Conservation (phyloP, 768 basidiomycete species). For the Collybia sp. region DNA sequence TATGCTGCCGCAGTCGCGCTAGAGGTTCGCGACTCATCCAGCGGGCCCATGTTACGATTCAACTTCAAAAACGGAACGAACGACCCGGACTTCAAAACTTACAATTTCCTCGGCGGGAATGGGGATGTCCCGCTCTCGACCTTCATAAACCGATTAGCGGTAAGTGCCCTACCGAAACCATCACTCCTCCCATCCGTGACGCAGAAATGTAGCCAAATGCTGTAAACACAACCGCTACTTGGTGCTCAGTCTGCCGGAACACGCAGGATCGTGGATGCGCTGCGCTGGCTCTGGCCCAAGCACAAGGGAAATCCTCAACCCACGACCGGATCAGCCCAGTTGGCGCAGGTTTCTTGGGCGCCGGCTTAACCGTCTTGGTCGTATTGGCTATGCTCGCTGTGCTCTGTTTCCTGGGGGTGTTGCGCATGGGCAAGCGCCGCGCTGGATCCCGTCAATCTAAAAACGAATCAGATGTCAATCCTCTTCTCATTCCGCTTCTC, state of each 20-base stretch:
- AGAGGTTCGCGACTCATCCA: slow-evolving; percentile 49
- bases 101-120: slow-evolving; percentile 38
- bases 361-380: slow-evolving; percentile 46
- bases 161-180: slow-evolving; percentile 8
- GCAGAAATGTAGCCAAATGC: no score
- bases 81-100: slow-evolving; percentile 39
- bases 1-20: slow-evolving; percentile 55
- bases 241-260: slow-evolving; percentile 60
- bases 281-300: slow-evolving; percentile 33
- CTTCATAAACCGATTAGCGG: slow-evolving; percentile 38
- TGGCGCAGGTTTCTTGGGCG: slow-evolving; percentile 68
- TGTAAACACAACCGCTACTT: slow-evolving; percentile 22
- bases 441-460: no score
- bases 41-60: slow-evolving; percentile 51
- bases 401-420: slow-evolving; percentile 36
- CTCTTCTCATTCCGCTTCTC: no score
- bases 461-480: no score
- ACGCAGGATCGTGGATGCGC: slow-evolving; percentile 53
- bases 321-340: slow-evolving; percentile 42
- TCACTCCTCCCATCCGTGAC: no score
- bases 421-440: slow-evolving; percentile 17
- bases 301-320: slow-evolving; percentile 15
- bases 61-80: slow-evolving; percentile 67
- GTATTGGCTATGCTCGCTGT: slow-evolving; percentile 29
- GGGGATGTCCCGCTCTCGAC: slow-evolving; percentile 51